Evolutionary conservation across 495 filamentous ascomycete species (phyloP).

Genomic region (Lepraria neglecta): DNA sequence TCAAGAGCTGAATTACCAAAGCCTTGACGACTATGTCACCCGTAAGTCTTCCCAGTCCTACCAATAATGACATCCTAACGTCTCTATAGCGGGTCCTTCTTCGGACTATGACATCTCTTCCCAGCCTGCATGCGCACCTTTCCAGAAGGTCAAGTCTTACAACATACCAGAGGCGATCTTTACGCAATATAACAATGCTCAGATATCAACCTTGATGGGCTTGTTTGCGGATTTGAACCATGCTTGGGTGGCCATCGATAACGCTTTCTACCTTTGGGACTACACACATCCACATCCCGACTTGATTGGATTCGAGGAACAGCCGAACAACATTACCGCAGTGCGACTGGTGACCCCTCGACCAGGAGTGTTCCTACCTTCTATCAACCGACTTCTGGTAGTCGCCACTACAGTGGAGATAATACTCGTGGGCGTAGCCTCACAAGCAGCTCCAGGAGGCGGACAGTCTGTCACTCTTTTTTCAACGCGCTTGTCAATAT

Average conservation of each 20-base stretch:
- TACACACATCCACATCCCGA: slow-evolving; percentile 83
- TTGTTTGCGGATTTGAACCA: slow-evolving; percentile 88
- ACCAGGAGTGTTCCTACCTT: slow-evolving; percentile 71
- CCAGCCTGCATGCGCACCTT: slow-evolving; percentile 72
- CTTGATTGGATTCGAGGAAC: slow-evolving; percentile 87
- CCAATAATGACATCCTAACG: slow-evolving; percentile 15
- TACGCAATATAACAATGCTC: slow-evolving; percentile 76
- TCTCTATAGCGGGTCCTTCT: slow-evolving; percentile 64
- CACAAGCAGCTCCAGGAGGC: slow-evolving; percentile 53
- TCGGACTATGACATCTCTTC: slow-evolving; percentile 79
- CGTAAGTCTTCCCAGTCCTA: slow-evolving; percentile 53
- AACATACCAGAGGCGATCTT: slow-evolving; percentile 84
- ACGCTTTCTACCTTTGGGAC: slow-evolving; percentile 94
- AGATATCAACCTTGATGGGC: slow-evolving; percentile 82
- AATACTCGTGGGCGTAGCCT: slow-evolving; percentile 71
- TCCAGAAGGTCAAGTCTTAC: slow-evolving; percentile 73
- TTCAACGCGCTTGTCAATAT: slow-evolving; percentile 72
- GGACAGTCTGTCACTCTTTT: slow-evolving; percentile 66
- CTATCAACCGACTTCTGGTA: slow-evolving; percentile 79
- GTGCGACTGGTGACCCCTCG: slow-evolving; percentile 77
- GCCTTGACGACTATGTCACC: slow-evolving; percentile 81
- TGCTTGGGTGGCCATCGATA: slow-evolving; percentile 94
- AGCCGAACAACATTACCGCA: slow-evolving; percentile 78
- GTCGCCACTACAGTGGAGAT: slow-evolving; percentile 81
- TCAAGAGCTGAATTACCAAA: slow-evolving; percentile 74